Evolutionary conservation across 345 rosid genomes (phyloP).

Genomic region (Eucalyptus camaldulensis): DNA sequence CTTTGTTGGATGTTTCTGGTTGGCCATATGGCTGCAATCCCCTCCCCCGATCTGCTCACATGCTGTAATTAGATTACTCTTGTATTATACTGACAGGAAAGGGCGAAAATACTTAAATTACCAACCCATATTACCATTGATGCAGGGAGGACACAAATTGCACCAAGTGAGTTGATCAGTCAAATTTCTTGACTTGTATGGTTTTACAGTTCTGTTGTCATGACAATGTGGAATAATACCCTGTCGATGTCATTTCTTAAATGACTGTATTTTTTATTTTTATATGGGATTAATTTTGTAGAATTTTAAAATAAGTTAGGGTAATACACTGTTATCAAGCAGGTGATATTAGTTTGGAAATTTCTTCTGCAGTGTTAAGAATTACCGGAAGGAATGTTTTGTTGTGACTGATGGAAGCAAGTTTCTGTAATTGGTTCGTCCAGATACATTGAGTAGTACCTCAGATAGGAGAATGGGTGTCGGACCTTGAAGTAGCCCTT

Average conservation of each 20-base stretch:
- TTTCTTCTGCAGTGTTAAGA: neutral
- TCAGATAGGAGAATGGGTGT: neutral
- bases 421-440: neutral
- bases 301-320: neutral
- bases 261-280: neutral
- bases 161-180: conserved; percentile 72
- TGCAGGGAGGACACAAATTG: conserved; percentile 98
- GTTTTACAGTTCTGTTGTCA: neutral
- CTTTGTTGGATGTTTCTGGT: neutral
- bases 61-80: neutral
- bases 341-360: neutral
- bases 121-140: conserved; percentile 95
- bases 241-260: neutral
- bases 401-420: neutral
- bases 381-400: neutral
- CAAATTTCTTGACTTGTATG: neutral
- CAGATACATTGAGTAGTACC: neutral
- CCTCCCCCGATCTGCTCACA: neutral
- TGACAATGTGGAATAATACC: neutral
- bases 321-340: neutral
- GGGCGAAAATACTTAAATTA: conserved; percentile 72
- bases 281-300: neutral
- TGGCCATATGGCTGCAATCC: neutral
- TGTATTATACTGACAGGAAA: conserved; percentile 42
- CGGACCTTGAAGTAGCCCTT: neutral